Base-by-base conservation (phyloP, 208 protist genomes). In the Polymyxa betae region DNA sequence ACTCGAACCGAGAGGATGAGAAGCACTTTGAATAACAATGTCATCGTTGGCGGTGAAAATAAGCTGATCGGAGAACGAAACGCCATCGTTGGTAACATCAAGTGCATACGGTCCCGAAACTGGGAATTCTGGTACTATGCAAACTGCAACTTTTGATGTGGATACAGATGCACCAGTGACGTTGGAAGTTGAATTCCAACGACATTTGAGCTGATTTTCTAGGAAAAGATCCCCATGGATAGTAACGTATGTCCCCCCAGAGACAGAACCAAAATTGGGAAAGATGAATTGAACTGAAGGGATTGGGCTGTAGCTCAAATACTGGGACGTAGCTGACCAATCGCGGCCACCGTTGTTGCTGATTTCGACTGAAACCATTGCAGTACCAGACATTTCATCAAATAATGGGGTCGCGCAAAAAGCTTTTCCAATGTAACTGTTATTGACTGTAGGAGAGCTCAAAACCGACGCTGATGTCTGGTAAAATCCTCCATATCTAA, bases 51-150 rank as follows among this genome's bases (percentile, higher is more conserved):
- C 72, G n/a, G 5, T 20, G 35, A 82, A 43, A 5, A n/a, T 82
- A 40, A 82, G n/a, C 5, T 5, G 72, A 5, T 82, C 40, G 72
- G 72, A 82, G 35, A 40, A 82, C 16, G n/a, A 45, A 5, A n/a
- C n/a, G 5, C 72, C 72, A 82, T 43, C 72, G 72, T 40, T 35
- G 16, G 72, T 38, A 45, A 82, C 72, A 20, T 82, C 72, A 35
- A 82, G 72, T 38, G 72, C 5, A n/a, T 5, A 5, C 5, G 10
- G 5, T 82, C 72, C 72, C 72, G 5, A 5, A 82, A 20, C 10
- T 38, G 5, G 72, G n/a, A 82, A 43, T 20, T 5, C 10, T 20
- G 40, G 35, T 16, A n/a, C 5, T 40, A n/a, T 38, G 12, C 72
- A 82, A n/a, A 35, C 5, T 82, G 72, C 35, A 35, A n/a, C 5